Evolutionary conservation across 2,329 filamentous ascomycete species (phyloP), one percentile per base, ranked within the genome.

Genomic region (Ophiognomonia clavigignenti-juglandacearum): DNA sequence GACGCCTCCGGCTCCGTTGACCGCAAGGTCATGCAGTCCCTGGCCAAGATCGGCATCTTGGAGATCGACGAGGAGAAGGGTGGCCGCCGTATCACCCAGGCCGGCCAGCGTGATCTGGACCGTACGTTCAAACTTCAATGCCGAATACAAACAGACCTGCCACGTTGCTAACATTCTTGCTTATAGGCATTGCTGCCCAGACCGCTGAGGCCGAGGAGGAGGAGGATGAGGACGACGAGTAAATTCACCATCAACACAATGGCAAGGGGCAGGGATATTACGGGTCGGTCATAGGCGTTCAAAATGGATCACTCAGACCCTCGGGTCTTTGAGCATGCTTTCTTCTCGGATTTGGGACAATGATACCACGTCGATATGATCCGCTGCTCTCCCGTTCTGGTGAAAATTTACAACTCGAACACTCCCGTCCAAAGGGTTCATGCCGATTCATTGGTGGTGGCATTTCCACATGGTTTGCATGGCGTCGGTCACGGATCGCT

Each of bases 31-130:
- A 78, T 96, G 72, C 93, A 98, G 82, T 80, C 91, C 54, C 87
- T 98, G 51, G 93, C 96, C 87, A 96, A 97, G 87, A 96, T 98
- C 65, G 91, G 92, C 73, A 91, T 98, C 63, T 78, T 98, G 56
- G 93, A 98, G 86, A 79, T 87, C 68, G 92, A 96, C 65, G 92
- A 96, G 82, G 92, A 97, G 61, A 96, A 96, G 83, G 93, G 93
- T 74, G 93, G 93, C 67, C 88, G 93, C 69, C 85, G 93, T 73
- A 97, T 98, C 77, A 97, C 93, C 65, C 90, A 97, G 82, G 83
- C 84, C 67, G 93, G 93, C 69, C 91, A 96, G 84, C 88, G 93
- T 81, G 93, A 98, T 86, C 82, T 98, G 82, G 93, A 97, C 81
- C 92, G 82, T 77, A 68, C 53, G 72, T 69, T 39, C n/a, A 7